These are phyloP conservation scores for Gnomoniopsis sp. DNA, from an alignment of 2,329 filamentous ascomycete genomes.

Conservation along the genomic window DNA sequence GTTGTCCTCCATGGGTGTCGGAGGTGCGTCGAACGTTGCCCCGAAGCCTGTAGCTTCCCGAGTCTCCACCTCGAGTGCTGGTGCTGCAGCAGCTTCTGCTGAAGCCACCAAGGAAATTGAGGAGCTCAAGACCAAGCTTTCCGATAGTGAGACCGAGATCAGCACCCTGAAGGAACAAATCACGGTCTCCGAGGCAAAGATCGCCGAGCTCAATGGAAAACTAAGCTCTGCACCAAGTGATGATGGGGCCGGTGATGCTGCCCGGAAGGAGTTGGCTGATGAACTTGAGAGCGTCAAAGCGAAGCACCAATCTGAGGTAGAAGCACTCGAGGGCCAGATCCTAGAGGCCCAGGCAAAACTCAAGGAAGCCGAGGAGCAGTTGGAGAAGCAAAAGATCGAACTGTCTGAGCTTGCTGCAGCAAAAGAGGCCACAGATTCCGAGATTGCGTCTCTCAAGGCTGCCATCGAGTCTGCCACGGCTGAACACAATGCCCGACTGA, in stretches of 20 bases:
- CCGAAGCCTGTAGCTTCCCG: constrained; percentile 39
- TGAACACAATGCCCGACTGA: constrained; percentile 36
- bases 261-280: constrained; percentile 40
- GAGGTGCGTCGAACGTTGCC: constrained; percentile 33
- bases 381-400: constrained; percentile 47
- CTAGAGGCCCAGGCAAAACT: constrained; percentile 49
- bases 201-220: constrained; percentile 52
- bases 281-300: constrained; percentile 47
- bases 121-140: constrained; percentile 57
- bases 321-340: constrained; percentile 44
- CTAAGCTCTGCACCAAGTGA: constrained; percentile 33
- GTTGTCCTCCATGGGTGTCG: constrained; percentile 45
- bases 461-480: constrained; percentile 45
- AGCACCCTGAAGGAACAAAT: constrained; percentile 55
- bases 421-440: constrained; percentile 45
- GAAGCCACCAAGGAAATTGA: constrained; percentile 54
- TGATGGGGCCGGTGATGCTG: constrained; percentile 36
- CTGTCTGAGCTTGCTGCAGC: constrained; percentile 44
- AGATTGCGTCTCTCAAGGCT: constrained; percentile 46
- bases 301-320: constrained; percentile 46
- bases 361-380: constrained; percentile 45
- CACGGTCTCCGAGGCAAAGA: constrained; percentile 51
- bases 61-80: constrained; percentile 26
- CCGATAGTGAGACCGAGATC: constrained; percentile 55
- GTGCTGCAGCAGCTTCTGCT: constrained; percentile 35